Base-by-base conservation (phyloP, 2,329 filamentous ascomycete species). In the Teratosphaeria nubilosa region DNA sequence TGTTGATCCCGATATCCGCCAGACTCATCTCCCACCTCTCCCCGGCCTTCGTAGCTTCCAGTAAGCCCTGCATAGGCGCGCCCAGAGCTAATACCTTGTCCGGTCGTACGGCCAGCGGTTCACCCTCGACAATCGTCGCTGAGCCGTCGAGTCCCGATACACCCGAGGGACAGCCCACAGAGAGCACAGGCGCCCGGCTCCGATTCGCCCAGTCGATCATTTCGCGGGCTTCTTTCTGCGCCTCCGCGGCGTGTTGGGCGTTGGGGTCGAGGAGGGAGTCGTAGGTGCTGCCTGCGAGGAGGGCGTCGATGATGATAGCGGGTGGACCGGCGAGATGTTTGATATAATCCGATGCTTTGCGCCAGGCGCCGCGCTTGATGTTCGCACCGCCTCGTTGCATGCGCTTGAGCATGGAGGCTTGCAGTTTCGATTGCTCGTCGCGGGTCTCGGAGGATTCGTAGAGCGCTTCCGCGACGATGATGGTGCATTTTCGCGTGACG, bases 151-250 rank as follows among this genome's bases (percentile, higher is more conserved):
- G 84, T 2, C 89, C 90, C 63, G 92, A 90, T 54, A 96, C 84
- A 5, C 94, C 94, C 0, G 89, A 92, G 0, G 94, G 94, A 5
- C 95, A 84, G 70, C 96, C 92, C n/a, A 99, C 83, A 0, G 91
- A 88, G 22, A 99, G 76, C 2, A 94, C 86, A 59, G 86, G 85
- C 0, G 90, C 86, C 63, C 91, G 88, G 69, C 86, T 89, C 63
- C 91, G 86, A 70, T 96, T 97, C 2, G 90, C 87, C 91, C 91
- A 97, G 62, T 91, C 87, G 68, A 96, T 94, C 68, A 96, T 83
- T 69, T 95, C 88, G 68, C 95, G 91, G 0, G 90, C 89, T 0
- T 87, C 87, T 3, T 86, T 85, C 70, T 95, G 90, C 64, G 95
- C 88, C 16, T 87, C 86, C 1, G 64, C 60, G 51, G 63, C 66